Evolutionary conservation across 208 protist species (phyloP).

Genomic region (Trypanosoma brucei): DNA sequence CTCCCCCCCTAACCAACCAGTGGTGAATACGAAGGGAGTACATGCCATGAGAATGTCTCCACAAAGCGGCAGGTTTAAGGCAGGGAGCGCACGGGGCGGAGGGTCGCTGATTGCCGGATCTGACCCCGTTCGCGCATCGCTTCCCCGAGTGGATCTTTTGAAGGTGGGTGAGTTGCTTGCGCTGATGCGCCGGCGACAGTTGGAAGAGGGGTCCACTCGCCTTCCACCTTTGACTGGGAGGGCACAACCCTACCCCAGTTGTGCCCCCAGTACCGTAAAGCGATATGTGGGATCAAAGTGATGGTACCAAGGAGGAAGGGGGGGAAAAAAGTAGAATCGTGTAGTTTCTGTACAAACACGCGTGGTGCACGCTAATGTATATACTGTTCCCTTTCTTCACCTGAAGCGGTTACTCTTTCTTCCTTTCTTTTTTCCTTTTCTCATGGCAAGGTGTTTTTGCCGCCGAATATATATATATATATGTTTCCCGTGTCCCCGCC

Average conservation of each 20-base stretch:
- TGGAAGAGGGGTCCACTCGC: neutral
- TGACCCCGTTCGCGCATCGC: neutral
- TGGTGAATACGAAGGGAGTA: neutral
- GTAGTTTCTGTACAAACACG: no score
- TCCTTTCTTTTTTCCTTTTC: no score
- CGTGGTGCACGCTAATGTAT: no score
- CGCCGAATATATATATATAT: no score
- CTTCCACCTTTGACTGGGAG: neutral
- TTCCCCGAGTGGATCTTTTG: conserved; percentile 1
- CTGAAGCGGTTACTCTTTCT: no score
- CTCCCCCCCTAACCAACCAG: neutral
- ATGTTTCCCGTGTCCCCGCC: no score
- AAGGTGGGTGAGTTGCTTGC: neutral
- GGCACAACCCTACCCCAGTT: neutral
- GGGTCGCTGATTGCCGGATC: conserved; percentile 1
- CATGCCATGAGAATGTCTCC: neutral
- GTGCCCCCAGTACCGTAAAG: neutral
- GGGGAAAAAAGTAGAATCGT: no score
- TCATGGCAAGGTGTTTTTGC: no score
- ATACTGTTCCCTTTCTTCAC: no score
- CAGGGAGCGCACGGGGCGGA: neutral
- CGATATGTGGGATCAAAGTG: neutral
- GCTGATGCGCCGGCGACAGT: neutral
- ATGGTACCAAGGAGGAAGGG: neutral
- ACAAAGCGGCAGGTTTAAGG: neutral